Evolutionary conservation across 495 filamentous ascomycete species (phyloP).

Genomic region (Penicillium bovifimosum): DNA sequence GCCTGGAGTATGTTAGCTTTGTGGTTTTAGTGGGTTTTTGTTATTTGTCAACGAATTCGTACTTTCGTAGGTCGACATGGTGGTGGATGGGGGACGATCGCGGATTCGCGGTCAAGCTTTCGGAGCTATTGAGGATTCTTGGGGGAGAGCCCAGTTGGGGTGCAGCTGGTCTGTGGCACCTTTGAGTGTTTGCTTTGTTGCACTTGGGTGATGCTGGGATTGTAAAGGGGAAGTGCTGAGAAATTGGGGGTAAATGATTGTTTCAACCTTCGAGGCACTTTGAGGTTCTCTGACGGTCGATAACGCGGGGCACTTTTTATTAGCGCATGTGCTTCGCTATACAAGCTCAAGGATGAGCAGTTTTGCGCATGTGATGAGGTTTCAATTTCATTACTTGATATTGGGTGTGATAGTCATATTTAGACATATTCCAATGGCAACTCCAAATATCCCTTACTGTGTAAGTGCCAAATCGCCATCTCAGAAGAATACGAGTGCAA

Average conservation of each 20-base stretch:
- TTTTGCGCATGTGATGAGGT: neutral
- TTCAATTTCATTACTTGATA: neutral
- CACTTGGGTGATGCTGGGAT: neutral
- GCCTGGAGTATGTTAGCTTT: conserved; percentile 44
- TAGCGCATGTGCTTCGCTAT: neutral
- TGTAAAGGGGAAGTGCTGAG: neutral
- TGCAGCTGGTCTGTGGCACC: conserved; percentile 13
- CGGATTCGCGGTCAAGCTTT: conserved; percentile 3
- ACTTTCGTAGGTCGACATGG: conserved; percentile 56
- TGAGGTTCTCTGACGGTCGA: conserved; percentile 14
- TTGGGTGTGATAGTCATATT: neutral
- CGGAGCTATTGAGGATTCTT: neutral
- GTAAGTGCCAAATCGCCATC: too few species aligned
- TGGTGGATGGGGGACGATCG: conserved; percentile 10
- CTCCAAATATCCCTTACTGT: too few species aligned
- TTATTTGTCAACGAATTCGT: conserved; percentile 6
- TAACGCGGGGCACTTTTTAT: conserved; percentile 20
- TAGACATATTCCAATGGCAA: too few species aligned
- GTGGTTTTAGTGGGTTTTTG: neutral
- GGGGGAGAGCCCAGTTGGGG: conserved; percentile 10
- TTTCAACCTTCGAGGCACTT: neutral
- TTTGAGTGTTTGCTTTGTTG: conserved; percentile 4
- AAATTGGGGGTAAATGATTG: neutral
- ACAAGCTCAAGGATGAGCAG: neutral
- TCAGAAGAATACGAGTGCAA: neutral